A percentile compares a stretch with the other conserved stretches of the same genome.
phyloP scores from a whole-genome alignment of 768 basidiomycete species.

The Rhizopogon vinicolor region DNA sequence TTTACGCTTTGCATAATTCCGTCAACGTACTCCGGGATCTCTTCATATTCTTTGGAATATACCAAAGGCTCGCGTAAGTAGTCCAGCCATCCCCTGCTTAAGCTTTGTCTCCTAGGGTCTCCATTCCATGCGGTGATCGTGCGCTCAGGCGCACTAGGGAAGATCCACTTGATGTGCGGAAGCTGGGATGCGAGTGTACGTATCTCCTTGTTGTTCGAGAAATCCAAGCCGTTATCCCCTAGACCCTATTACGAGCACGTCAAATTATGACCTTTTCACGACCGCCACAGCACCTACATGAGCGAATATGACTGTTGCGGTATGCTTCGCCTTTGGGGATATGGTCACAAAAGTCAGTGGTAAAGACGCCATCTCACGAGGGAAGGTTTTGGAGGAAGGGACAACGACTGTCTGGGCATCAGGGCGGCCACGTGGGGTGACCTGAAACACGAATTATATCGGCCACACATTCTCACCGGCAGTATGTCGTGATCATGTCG shows the following conservation, averaged over 20 bases:
- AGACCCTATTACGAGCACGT: slow-evolving; percentile 45
- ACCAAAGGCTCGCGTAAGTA: slow-evolving; percentile 24
- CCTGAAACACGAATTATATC: neutral
- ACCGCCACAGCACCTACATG: slow-evolving; percentile 49
- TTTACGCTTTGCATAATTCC: slow-evolving; percentile 50
- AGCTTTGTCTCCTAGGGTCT: slow-evolving; percentile 40
- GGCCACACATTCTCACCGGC: neutral
- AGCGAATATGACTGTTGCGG: slow-evolving; percentile 80
- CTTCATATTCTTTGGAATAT: slow-evolving; percentile 48
- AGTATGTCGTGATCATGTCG: neutral
- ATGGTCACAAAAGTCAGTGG: slow-evolving; percentile 47
- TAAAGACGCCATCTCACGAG: neutral
- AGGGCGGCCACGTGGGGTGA: neutral
- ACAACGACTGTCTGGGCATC: neutral
- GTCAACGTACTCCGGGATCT: slow-evolving; percentile 59
- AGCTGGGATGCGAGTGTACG: slow-evolving; percentile 30
- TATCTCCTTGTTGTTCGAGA: slow-evolving; percentile 24
- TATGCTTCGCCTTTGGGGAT: slow-evolving; percentile 55
- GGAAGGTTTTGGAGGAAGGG: neutral
- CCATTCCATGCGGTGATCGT: slow-evolving; percentile 63
- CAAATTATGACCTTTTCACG: neutral
- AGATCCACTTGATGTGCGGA: slow-evolving; percentile 77
- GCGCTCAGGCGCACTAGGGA: slow-evolving; percentile 54
- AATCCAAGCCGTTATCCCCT: slow-evolving; percentile 72
- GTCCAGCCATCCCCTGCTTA: slow-evolving; percentile 60